These are phyloP conservation scores for Backusella psychrophila DNA, from an alignment of 192 early-diverging fungal genomes.

Conservation along the genomic window DNA sequence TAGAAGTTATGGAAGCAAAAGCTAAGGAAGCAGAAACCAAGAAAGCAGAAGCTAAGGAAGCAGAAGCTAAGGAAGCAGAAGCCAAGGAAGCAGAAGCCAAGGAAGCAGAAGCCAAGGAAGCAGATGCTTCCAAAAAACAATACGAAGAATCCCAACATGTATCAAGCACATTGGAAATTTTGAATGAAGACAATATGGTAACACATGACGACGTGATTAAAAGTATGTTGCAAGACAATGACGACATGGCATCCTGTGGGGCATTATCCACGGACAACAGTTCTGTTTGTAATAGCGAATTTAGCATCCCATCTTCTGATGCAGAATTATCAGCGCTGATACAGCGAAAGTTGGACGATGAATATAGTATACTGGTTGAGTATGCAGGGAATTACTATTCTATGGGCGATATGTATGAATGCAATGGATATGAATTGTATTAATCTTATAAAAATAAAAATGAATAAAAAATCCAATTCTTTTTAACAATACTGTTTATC, in stretches of 20 bases:
- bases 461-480: not conserved
- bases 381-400: not conserved
- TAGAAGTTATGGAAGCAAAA: not conserved
- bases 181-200: too few relatives aligned
- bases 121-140: not conserved
- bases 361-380: not conserved
- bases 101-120: not conserved
- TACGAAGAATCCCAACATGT: not conserved
- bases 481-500: too few relatives aligned
- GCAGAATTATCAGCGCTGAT: not conserved
- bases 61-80: not conserved
- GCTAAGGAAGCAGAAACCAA: too few relatives aligned
- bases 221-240: not conserved
- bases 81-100: not conserved
- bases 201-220: too few relatives aligned
- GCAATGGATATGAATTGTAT: not conserved
- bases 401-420: not conserved
- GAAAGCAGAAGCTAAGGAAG: too few relatives aligned
- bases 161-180: too few relatives aligned
- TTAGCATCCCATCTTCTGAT: not conserved
- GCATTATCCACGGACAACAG: not conserved
- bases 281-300: not conserved
- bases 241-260: not conserved
- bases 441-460: not conserved
- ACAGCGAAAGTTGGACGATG: not conserved